Conservation (phyloP, 805 yeast species). For the Saccharomyces mikatae region DNA sequence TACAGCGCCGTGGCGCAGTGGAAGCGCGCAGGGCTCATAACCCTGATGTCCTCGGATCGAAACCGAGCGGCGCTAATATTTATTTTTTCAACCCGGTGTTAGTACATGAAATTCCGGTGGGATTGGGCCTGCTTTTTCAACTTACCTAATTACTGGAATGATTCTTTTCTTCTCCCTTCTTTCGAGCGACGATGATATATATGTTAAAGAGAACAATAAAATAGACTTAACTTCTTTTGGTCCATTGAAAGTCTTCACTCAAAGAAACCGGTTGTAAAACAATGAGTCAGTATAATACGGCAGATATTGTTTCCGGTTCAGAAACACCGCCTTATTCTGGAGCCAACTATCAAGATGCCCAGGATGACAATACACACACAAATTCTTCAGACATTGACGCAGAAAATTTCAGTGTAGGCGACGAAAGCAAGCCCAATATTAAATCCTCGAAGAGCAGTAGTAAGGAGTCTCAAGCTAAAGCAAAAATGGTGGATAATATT, state of each 20-base stretch:
- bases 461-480: neutral
- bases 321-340: neutral
- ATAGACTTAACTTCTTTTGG: neutral
- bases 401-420: neutral
- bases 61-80: slow-evolving; percentile 79
- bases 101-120: neutral
- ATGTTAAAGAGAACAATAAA: neutral
- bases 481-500: slow-evolving; percentile 16
- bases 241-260: neutral
- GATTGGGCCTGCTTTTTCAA: neutral
- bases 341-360: neutral
- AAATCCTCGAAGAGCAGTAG: neutral
- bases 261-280: neutral
- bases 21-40: slow-evolving; percentile 99
- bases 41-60: slow-evolving; percentile 98
- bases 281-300: neutral
- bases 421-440: neutral
- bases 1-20: slow-evolving; percentile 94
- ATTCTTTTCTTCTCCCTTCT: neutral
- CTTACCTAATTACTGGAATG: neutral
- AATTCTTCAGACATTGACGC: neutral
- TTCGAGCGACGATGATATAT: neutral
- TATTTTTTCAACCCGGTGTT: neutral
- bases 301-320: neutral
- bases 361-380: neutral